Conservation (phyloP, 1,284 basidiomycete species). For the Ustilago sp. region DNA sequence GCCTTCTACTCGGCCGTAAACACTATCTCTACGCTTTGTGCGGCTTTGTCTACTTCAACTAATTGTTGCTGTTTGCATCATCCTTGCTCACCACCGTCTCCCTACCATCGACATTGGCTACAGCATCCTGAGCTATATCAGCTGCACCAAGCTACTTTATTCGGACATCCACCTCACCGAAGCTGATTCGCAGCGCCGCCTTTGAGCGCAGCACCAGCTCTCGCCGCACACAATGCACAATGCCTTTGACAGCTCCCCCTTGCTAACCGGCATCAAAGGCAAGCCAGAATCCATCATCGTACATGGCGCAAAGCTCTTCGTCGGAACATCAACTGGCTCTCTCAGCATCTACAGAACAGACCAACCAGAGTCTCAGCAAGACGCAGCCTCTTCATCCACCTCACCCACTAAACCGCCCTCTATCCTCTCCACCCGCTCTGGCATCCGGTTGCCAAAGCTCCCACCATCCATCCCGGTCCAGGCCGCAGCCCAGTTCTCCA, state of each 20-base stretch:
- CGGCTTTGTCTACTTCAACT: no score
- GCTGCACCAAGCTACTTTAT: not conserved
- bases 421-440: slow-evolving; percentile 25
- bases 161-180: no score
- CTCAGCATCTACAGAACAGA: slow-evolving; percentile 45
- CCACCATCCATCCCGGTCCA: slow-evolving; percentile 31
- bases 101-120: not conserved
- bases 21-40: no score
- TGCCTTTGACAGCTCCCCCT: slow-evolving; percentile 47
- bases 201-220: not conserved
- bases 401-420: slow-evolving; percentile 29
- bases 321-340: slow-evolving; percentile 53
- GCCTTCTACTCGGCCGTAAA: no score
- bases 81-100: not conserved
- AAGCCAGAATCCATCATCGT: slow-evolving; percentile 47
- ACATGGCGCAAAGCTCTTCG: slow-evolving; percentile 56
- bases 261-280: slow-evolving; percentile 48
- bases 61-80: not conserved
- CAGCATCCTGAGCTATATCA: not conserved
- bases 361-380: not conserved
- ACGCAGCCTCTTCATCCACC: slow-evolving; percentile 7
- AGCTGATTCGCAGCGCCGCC: slow-evolving; percentile 1
- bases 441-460: not conserved
- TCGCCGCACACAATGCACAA: slow-evolving; percentile 39
- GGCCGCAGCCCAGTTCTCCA: slow-evolving; percentile 71